A percentile compares a stretch with the other conserved stretches of the same genome.
These are phyloP conservation scores for Shiraia bambusicola DNA, from an alignment of 2,329 filamentous ascomycete species.

Conservation along the genomic window DNA sequence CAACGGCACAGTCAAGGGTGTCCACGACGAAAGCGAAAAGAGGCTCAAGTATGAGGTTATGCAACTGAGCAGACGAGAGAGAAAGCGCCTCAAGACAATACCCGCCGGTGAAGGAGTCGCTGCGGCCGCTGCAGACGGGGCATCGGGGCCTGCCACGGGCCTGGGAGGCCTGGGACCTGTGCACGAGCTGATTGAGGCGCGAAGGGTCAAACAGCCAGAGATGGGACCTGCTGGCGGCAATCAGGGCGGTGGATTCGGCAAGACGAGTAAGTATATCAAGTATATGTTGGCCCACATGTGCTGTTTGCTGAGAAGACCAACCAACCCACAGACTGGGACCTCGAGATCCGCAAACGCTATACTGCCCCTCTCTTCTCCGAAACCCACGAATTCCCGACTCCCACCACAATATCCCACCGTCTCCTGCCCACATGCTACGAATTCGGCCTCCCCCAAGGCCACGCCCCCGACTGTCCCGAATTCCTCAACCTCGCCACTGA, in stretches of 20 bases:
- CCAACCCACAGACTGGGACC: conserved; percentile 57
- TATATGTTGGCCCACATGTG: neutral
- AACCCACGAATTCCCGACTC: conserved; percentile 63
- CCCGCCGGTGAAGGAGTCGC: conserved; percentile 42
- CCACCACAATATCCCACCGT: conserved; percentile 57
- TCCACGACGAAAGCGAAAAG: conserved; percentile 63
- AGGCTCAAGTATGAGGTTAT: conserved; percentile 65
- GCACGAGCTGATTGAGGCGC: conserved; percentile 42
- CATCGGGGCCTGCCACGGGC: conserved; percentile 5
- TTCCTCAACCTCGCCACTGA: conserved; percentile 63
- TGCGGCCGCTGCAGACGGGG: conserved; percentile 7
- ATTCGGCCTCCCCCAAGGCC: conserved; percentile 59
- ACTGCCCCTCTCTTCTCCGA: conserved; percentile 62
- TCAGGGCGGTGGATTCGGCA: conserved; percentile 73
- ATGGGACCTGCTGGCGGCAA: conserved; percentile 62
- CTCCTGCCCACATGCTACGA: conserved; percentile 68
- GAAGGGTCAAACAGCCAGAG: conserved; percentile 53
- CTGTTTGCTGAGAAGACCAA: neutral
- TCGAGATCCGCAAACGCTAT: conserved; percentile 66
- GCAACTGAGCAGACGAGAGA: conserved; percentile 61
- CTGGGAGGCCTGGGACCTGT: conserved; percentile 19
- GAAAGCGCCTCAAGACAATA: conserved; percentile 59
- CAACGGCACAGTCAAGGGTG: conserved; percentile 66
- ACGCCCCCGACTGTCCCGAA: conserved; percentile 56
- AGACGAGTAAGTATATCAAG: conserved; percentile 64